phyloP scores from a whole-genome alignment of 176 grass and related monocot species.

The Rhynchospora pubera region DNA sequence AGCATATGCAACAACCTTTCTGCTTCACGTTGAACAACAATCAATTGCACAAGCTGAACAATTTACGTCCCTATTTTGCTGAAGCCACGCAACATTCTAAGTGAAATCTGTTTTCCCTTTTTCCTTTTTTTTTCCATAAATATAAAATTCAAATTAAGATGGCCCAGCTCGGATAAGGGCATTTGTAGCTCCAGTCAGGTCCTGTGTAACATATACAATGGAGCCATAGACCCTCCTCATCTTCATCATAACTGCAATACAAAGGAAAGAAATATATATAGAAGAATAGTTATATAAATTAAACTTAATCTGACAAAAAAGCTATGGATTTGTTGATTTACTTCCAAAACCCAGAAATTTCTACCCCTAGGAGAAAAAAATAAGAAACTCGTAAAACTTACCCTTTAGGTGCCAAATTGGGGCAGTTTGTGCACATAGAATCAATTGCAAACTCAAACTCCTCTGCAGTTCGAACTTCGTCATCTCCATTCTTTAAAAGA shows the following conservation, averaged over 20 bases:
- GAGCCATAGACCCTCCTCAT: conserved; percentile 77
- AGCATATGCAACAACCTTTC: neutral
- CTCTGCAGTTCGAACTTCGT: conserved; percentile 15
- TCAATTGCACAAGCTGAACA: neutral
- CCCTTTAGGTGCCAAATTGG: conserved; percentile 78
- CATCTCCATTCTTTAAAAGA: conserved; percentile 8
- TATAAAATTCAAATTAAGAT: neutral
- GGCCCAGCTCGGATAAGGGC: conserved; percentile 79
- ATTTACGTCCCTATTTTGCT: neutral
- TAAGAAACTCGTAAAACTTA: conserved; percentile 5
- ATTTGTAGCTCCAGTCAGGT: conserved; percentile 85
- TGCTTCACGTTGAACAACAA: neutral
- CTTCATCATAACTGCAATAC: conserved; percentile 71
- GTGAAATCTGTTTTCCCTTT: neutral
- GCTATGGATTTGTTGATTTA: neutral
- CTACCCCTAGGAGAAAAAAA: neutral
- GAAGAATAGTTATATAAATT: neutral
- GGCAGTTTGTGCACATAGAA: conserved; percentile 86
- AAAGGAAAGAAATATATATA: too few species aligned
- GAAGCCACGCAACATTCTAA: neutral
- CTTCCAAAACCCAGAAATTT: neutral
- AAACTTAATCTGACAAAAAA: too few species aligned
- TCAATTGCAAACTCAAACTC: conserved; percentile 52
- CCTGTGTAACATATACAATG: conserved; percentile 75
- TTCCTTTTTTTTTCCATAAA: neutral